Evolutionary conservation across 768 basidiomycete species (phyloP), one percentile per base, ranked within the genome.

Genomic region (Boletus rubroflammeus): DNA sequence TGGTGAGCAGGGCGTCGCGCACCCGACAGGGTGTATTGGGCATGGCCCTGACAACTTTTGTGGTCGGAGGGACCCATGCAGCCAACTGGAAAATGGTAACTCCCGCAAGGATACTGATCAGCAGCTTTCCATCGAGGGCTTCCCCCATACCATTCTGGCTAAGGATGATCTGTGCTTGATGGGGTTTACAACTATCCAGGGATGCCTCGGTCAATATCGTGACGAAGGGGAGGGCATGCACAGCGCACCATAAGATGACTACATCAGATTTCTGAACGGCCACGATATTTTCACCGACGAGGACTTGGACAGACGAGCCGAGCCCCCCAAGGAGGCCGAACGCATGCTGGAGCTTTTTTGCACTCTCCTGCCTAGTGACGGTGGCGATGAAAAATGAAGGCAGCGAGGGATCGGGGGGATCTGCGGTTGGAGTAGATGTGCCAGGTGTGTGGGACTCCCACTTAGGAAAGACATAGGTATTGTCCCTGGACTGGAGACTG

Each of bases 21-120:
- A 94, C 96, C 71, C 91, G 91, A 76, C 90, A 93, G 19, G 97
- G 94, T 2, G 96, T 98, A 67, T 99, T 99, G 59, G 97, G 95
- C 97, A 99, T 99, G 11, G 93, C 91, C 53, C 97, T 86, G 55
- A 98, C 85, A 55, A 98, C 88, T 61, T 82, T 85, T 40, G 92
- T 93, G n/a, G 77, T 78, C 3, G 86, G 78, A 25, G 76, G 75
- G 31, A 94, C 90, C 88, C 88, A 89, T 6, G 71, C 78, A 42
- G 77, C 72, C 35, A 98, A 75, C 70, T 98, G 95, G 32, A 76
- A 58, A 59, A 98, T 88, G 28, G 90, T 98, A 5, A 97, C 88
- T 60, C 97, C 97, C n/a, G 97, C 95, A 31, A 98, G 85, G 68
- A 98, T 97, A 66, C 95, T 98, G 71, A 98, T 90, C 55, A 99